Base-by-base conservation (phyloP, 805 yeast species). In the Candida quercuum region DNA sequence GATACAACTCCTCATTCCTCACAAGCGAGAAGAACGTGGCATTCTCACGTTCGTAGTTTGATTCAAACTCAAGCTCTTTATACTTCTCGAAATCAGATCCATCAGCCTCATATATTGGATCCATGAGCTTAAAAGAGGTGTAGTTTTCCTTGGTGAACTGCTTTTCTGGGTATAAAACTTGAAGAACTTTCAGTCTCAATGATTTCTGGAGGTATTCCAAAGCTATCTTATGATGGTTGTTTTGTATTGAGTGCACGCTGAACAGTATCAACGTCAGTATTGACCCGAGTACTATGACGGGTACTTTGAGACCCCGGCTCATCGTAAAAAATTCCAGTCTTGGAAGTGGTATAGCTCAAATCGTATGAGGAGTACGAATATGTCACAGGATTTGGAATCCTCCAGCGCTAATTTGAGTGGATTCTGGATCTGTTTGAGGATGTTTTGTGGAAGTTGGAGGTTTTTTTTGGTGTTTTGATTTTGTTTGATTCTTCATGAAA, bases 21-120 rank as follows among this genome's bases (percentile, higher is more conserved):
- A 86, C 86, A 25, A 86, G 63, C 3, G 86, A 76, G 47, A 82
- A 73, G 49, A 85, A 69, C 0, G 86, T 74, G 4, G 87, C 91
- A 44, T 73, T 79, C 45, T 67, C 78, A 35, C 65, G 62, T 15
- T 42, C 41, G 35, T 65, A 67, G 28, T 54, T 55, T 23, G 43
- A 27, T 6, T 46, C 48, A 4, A 20, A 43, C n/a, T 25, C 30
- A 5, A 42, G 26, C 30, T 47, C 49, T 1, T 19, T 20, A 32
- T 29, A 43, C 24, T 39, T 35, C 13, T 27, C 35, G 20, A 36
- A 38, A 15, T 23, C 30, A 18, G 35, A 29, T 28, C 8, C 29
- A 12, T 25, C 24, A 16, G 12, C 17, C 3, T 43, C 44, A 2
- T 28, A 23, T 9, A 41, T 24, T 2, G 51, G 53, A 23, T 49